Base-by-base conservation (phyloP, 2,329 filamentous ascomycete species). In the Amauroascus niger region DNA sequence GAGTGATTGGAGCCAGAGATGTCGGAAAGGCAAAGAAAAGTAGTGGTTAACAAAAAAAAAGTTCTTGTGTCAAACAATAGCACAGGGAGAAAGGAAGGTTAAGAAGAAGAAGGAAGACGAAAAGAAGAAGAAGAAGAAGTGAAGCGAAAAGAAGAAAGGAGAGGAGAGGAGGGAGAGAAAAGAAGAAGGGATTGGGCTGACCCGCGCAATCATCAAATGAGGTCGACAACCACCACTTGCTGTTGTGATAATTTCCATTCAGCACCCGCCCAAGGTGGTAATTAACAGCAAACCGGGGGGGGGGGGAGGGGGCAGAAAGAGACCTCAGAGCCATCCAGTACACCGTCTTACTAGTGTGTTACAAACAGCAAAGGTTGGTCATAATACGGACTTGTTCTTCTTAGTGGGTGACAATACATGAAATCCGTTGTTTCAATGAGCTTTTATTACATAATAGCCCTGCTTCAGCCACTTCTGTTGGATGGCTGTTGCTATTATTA, bases 191-290 rank as follows among this genome's bases (percentile, higher is more conserved):
- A 47, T 55, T 51, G 49, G 50, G 40, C 40, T 35, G 40, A 26
- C 40, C 47, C 22, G 43, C 47, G 43, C 46, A 51, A 46, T 55
- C 47, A 46, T 40, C 33, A 47, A 37, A 44, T 53, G 51, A 53
- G n/a, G 51, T 53, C 51, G 51, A 41, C 50, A 40, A 52, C 49
- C 39, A 37, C 28, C 26, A 35, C 37, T 28, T 52, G 39, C 49
- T 53, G 45, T 53, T 26, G 51, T 53, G 51, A 53, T 53, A 53
- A 52, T 45, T 52, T 46, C 24, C 48, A 50, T 50, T 32, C 49
- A 43, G 37, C 50, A 40, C 50, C 49, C 50, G 40, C 50, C 49
- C 6, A 53, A 53, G 50, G 30, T 53, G 50, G 50, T 53, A 47
- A n/a, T n/a, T n/a, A n/a, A 53, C 28, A 46, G 37, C 48, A 33